Conservation (phyloP, 345 rosid species). For the Eucalyptus regnans region DNA sequence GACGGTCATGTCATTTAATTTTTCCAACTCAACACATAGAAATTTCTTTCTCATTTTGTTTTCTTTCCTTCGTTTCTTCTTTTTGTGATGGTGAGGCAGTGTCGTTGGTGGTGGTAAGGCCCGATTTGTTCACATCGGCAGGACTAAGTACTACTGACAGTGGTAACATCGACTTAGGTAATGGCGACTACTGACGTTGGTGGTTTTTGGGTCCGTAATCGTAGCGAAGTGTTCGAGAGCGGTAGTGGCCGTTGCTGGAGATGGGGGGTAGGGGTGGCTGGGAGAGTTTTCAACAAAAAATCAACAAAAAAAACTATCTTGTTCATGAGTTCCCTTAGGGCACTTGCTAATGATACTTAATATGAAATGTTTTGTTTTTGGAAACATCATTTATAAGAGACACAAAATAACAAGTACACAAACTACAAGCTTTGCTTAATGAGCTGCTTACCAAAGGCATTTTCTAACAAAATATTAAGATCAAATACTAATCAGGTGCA, state of each 20-base stretch:
- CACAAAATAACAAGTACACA: too few species aligned
- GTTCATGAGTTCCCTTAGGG: background rate
- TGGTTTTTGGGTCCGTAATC: background rate
- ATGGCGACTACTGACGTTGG: background rate
- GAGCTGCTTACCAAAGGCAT: background rate
- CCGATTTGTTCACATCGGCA: background rate
- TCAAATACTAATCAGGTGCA: background rate
- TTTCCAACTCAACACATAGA: background rate
- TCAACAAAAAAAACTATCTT: background rate
- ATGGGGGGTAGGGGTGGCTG: background rate
- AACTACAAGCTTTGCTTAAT: too few species aligned
- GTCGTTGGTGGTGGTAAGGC: background rate
- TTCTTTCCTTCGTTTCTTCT: background rate
- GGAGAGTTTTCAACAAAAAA: background rate
- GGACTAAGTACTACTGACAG: accelerated
- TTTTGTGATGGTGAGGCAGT: background rate
- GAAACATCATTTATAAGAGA: too few species aligned
- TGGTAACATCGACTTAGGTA: background rate
- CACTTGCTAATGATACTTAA: background rate
- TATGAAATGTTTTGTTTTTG: background rate
- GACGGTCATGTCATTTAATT: background rate
- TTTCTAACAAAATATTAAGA: background rate
- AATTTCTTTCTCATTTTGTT: background rate
- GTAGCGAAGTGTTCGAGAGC: background rate
- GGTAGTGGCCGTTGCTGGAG: background rate